Base-by-base conservation (phyloP, 2,329 filamentous ascomycete genomes). In the Xylaria sp. region DNA sequence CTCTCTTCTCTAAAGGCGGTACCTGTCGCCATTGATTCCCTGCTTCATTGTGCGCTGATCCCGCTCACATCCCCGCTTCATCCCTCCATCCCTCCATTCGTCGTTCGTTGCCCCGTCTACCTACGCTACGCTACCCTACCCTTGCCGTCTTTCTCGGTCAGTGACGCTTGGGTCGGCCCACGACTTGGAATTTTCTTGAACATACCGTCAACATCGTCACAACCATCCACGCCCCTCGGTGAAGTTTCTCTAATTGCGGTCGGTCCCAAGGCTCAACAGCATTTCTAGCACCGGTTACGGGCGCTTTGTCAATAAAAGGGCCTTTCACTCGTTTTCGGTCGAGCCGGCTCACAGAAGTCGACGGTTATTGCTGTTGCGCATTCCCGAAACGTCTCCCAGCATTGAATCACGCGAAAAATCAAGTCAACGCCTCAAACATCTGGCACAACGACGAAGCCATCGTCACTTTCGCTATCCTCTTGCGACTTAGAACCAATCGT, bases 261-360 rank as follows among this genome's bases (percentile, higher is more conserved):
- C 13, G 18, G 42, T 52, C 13, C 9, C 39, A 39, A 19, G 10
- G 4, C 34, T 10, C 11, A 11, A 18, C 13, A 18, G 4, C 2
- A n/a, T 2, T n/a, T 16, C 37, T 6, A 37, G 18, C 11, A 39
- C 11, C n/a, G 30, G 30, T 13, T 16, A 23, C 11, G 48, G 13
- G 13, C 37, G 35, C 48, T 18, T 50, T 50, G 37, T 23, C 52
- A 13, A 51, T 37, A 37, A 16, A 58, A 23, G 44, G 16, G 37
- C 50, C 35, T 53, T 47, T 19, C 56, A 48, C 42, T 59, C 56
- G 57, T 57, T 57, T 57, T 46, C 53, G 54, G 42, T 44, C 47
- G 48, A 42, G 10, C 42, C 48, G 34, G 23, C 13, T 19, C 47
- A 51, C n/a, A 9, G 23, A 48, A 18, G 13, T 5, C 13, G 19